Evolutionary conservation across 179 eudicot species (phyloP).

Genomic region (Corrigiola litoralis): DNA sequence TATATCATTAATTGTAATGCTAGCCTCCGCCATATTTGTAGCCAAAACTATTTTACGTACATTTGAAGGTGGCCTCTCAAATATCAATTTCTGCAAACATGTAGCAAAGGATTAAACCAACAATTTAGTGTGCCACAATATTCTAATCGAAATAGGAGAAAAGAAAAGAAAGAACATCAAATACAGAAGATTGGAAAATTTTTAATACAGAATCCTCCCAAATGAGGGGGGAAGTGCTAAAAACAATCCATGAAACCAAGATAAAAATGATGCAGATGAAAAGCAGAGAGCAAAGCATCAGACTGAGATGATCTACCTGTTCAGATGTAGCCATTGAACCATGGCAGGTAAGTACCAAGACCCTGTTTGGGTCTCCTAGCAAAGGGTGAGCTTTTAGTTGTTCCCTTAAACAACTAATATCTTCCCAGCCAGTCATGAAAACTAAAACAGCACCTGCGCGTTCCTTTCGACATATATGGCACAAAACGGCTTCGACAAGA

Average conservation of each 20-base stretch:
- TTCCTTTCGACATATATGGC: slow-evolving; percentile 97
- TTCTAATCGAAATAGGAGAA: not conserved
- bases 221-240: not conserved
- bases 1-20: slow-evolving; percentile 89
- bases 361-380: slow-evolving; percentile 96
- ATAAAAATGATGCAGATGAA: not conserved
- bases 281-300: not conserved
- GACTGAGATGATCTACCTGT: slow-evolving; percentile 45
- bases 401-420: slow-evolving; percentile 89
- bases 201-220: too few species aligned
- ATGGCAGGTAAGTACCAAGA: slow-evolving; percentile 88
- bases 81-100: slow-evolving; percentile 69
- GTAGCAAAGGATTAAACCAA: slow-evolving; percentile 7
- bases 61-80: slow-evolving; percentile 80
- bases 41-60: slow-evolving; percentile 92
- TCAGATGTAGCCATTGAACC: slow-evolving; percentile 99
- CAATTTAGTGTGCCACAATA: not conserved
- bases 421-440: slow-evolving; percentile 99
- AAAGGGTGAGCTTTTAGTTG: slow-evolving; percentile 97
- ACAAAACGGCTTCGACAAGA: slow-evolving; percentile 87
- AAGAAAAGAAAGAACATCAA: slow-evolving; percentile 3
- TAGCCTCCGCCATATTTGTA: slow-evolving; percentile 99
- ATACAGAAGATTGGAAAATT: too few species aligned
- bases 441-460: slow-evolving; percentile 92
- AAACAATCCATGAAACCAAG: not conserved